Base-by-base conservation (phyloP, 805 yeast genomes). In the Kurtzmaniella cleridarum region DNA sequence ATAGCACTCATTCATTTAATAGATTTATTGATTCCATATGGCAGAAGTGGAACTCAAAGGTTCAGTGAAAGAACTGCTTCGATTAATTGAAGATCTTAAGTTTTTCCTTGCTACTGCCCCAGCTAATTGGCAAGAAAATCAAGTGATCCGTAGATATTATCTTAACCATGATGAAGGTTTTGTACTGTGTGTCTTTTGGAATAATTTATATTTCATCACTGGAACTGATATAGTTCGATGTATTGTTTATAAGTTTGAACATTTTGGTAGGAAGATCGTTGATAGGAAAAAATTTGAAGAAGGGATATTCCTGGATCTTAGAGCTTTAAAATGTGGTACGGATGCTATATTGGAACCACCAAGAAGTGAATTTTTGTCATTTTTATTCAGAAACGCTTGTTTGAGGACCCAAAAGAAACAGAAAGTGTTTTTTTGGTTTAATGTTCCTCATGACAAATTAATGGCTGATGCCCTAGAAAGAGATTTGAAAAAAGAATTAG, bases 191-290 rank as follows among this genome's bases (percentile, higher is more conserved):
- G 88, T 93, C 1, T 82, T 75, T 49, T 91, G 98, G 97, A 85
- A 88, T 53, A 84, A 84, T 53, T 66, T 90, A 11, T 91, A 84
- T 57, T 90, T 84, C 62, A 76, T 91, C 35, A 91, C 98, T 0
- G 98, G 98, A 2, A 91, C 98, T 1, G 98, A 93, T 66, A 90
- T 91, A 42, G 96, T 93, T 34, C 78, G 96, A 42, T 87, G 96
- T 59, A 78, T 91, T 36, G 84, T 89, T 13, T 93, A 84, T 60
- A 79, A 91, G 48, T 84, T 91, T 65, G 83, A 82, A 50, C 89
- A 88, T 49, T 86, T 91, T 66, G 98, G 98, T 1, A 72, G 98
- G 45, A 76, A 76, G 43, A 79, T 93, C 17, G 59, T 76, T 14
- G 96, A 93, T 59, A 71, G 95, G 50, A 90, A 93, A 63, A 91